These are phyloP conservation scores for Pichia cactophila DNA, from an alignment of 1,139 yeast species.

Conservation along the genomic window DNA sequence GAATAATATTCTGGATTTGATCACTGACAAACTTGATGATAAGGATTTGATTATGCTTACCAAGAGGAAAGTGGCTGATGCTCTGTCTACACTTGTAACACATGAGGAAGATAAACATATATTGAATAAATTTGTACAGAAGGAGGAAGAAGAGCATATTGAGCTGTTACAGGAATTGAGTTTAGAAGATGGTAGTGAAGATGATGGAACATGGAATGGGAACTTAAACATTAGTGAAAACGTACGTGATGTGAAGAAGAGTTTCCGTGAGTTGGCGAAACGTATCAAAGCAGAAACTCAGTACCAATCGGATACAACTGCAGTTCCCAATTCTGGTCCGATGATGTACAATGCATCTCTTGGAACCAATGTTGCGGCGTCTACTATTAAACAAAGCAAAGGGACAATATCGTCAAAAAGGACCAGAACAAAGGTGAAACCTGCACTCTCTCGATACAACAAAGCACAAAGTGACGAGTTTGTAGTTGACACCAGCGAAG, in stretches of 20 bases:
- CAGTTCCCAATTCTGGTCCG: not conserved
- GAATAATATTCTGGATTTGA: slow-evolving; percentile 48
- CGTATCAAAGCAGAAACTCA: slow-evolving; percentile 22
- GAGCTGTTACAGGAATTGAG: slow-evolving; percentile 44
- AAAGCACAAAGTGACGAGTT: not conserved
- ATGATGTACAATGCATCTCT: not conserved
- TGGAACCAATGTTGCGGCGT: not conserved
- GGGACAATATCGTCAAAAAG: not conserved
- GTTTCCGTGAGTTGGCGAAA: slow-evolving; percentile 26
- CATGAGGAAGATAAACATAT: slow-evolving; percentile 61
- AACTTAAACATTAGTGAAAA: slow-evolving; percentile 3
- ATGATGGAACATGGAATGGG: slow-evolving; percentile 5
- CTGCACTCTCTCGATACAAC: not conserved
- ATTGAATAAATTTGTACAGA: slow-evolving; percentile 59
- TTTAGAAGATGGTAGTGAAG: slow-evolving; percentile 19
- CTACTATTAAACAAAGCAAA: not conserved
- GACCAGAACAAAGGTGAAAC: not conserved
- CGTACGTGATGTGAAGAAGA: slow-evolving; percentile 21
- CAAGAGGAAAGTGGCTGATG: slow-evolving; percentile 67
- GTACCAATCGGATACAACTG: not conserved
- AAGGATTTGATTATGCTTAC: slow-evolving; percentile 66
- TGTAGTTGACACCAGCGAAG: not conserved
- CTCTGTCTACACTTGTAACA: slow-evolving; percentile 66
- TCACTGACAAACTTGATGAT: slow-evolving; percentile 53
- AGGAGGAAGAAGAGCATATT: slow-evolving; percentile 58